A percentile compares a stretch with the other conserved stretches of the same genome.
These are phyloP conservation scores for Penicillium sp. DNA, from an alignment of 2,329 filamentous ascomycete species.

Conservation along the genomic window DNA sequence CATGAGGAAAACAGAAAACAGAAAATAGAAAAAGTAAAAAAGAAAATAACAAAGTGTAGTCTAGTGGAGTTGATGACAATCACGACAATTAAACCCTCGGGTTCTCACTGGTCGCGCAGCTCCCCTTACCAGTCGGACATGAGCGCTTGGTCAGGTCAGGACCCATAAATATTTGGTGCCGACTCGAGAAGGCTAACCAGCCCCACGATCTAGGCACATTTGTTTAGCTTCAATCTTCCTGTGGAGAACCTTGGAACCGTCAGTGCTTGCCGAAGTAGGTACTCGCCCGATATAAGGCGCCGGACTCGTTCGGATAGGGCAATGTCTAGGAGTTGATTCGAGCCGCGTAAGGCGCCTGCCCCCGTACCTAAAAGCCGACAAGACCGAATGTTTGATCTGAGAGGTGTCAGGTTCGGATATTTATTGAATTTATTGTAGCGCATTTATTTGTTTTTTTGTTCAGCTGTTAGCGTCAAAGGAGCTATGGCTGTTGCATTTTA, in stretches of 20 bases:
- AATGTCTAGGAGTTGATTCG: conserved; percentile 8
- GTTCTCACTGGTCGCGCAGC: conserved; percentile 1
- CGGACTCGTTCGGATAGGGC: conserved; percentile 18
- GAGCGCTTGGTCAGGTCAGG: conserved; percentile 10
- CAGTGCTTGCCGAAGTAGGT: conserved; percentile 15
- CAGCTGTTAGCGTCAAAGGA: conserved; percentile 1
- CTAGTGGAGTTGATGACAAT: neutral
- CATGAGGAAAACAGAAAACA: too few relatives aligned
- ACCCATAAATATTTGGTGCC: neutral
- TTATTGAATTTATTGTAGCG: too few relatives aligned
- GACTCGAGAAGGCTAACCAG: conserved; percentile 2
- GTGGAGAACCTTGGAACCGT: conserved; percentile 6
- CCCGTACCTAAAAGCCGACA: conserved; percentile 1
- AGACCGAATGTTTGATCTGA: conserved; percentile 8
- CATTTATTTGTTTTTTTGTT: too few relatives aligned
- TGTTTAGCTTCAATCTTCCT: conserved; percentile 17
- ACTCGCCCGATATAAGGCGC: conserved; percentile 10
- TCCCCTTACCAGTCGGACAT: conserved; percentile 10
- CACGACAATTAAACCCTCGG: neutral
- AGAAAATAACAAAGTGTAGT: neutral
- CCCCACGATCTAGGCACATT: conserved; percentile 23
- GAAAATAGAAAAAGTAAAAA: too few relatives aligned
- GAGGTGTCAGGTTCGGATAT: neutral
- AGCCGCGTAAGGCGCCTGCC: conserved; percentile 9
- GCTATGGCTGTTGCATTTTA: conserved; percentile 5